phyloP scores from a whole-genome alignment of 2,329 filamentous ascomycete genomes.

The Metarhizium humberi region DNA sequence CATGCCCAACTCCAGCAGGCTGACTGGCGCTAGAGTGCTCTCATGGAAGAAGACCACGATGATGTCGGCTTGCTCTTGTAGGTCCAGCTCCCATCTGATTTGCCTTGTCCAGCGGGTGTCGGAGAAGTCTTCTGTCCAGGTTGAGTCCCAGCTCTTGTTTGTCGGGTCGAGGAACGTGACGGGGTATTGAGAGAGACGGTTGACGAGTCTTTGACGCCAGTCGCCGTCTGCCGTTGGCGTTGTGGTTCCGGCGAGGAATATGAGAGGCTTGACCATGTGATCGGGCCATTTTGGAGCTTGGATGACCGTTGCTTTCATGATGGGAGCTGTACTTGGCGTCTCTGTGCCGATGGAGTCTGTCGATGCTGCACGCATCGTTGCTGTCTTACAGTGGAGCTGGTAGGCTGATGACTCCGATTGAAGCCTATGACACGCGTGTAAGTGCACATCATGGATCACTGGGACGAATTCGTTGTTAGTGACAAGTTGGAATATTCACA shows the following conservation, averaged over 20 bases:
- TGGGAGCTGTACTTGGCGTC: neutral
- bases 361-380: no score
- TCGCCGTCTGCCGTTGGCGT: slow-evolving; percentile 29
- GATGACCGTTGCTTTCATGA: slow-evolving; percentile 12
- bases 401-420: no score
- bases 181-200: slow-evolving; percentile 43
- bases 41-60: slow-evolving; percentile 49
- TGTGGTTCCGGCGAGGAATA: slow-evolving; percentile 55
- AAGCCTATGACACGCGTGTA: no score
- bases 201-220: slow-evolving; percentile 39
- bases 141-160: neutral
- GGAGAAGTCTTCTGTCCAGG: neutral
- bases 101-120: neutral
- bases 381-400: no score
- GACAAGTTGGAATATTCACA: no score
- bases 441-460: no score
- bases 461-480: no score
- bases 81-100: slow-evolving; percentile 50
- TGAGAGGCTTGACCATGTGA: slow-evolving; percentile 14
- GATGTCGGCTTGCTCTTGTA: slow-evolving; percentile 41
- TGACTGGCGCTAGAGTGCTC: slow-evolving; percentile 43
- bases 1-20: slow-evolving; percentile 51
- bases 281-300: slow-evolving; percentile 16
- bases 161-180: neutral
- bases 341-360: neutral